Percentiles rank a stretch among this genome's conserved stretches.
Evolutionary conservation across 2,329 filamentous ascomycete species (phyloP).

Genomic region (Cladosporium phlei): DNA sequence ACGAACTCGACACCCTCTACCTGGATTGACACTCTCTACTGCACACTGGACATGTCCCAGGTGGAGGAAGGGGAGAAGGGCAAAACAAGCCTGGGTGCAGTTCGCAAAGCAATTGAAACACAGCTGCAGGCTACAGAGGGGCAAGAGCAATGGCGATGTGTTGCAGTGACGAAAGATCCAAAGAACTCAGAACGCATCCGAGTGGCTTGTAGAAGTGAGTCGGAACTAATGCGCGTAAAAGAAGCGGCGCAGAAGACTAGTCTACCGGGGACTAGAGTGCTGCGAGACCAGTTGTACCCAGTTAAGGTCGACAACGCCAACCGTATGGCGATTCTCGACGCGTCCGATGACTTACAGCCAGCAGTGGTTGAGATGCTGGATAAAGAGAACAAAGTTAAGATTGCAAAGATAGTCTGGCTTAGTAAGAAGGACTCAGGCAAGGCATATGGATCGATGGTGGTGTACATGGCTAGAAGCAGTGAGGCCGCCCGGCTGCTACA

Average conservation of each 20-base stretch:
- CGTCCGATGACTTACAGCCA: conserved; percentile 1
- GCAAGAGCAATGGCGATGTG: conserved; percentile 3
- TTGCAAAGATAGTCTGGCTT: conserved; percentile 9
- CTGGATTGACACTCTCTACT: conserved; percentile 11
- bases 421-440: conserved; percentile 13
- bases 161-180: conserved; percentile 14
- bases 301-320: conserved; percentile 14
- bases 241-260: conserved; percentile 6
- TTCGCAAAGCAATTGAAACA: conserved; percentile 11
- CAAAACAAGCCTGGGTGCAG: conserved; percentile 1
- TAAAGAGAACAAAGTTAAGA: conserved; percentile 14
- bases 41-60: conserved; percentile 10
- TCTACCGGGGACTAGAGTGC: background rate
- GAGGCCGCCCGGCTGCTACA: conserved; percentile 4
- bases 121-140: conserved; percentile 7
- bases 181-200: conserved; percentile 1
- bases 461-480: conserved; percentile 10
- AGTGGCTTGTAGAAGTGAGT: conserved; percentile 8
- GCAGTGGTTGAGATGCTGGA: conserved; percentile 5
- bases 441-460: conserved; percentile 12
- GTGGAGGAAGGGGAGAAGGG: conserved; percentile 14
- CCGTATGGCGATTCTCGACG: conserved; percentile 8
- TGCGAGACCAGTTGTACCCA: conserved; percentile 13
- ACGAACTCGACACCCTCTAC: conserved; percentile 7
- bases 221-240: conserved; percentile 4